A percentile compares a stretch with the other conserved stretches of the same genome.
These are phyloP conservation scores for Hawksworthiomyces lignivorus DNA, from an alignment of 2,329 filamentous ascomycete species.

Conservation along the genomic window DNA sequence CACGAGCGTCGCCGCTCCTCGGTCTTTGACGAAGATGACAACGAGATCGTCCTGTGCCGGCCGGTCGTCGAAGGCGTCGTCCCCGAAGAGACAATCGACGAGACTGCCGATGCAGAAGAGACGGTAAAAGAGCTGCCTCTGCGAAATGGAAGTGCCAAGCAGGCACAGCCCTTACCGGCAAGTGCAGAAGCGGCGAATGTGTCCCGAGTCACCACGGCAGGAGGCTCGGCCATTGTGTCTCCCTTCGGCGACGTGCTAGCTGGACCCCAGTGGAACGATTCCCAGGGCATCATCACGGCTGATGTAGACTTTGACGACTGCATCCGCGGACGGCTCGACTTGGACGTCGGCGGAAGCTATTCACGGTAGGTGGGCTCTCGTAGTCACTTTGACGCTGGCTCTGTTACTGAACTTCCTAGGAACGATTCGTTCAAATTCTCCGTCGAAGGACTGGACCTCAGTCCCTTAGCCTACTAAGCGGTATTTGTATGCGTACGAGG, in stretches of 20 bases:
- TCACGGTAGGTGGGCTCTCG: conserved; percentile 51
- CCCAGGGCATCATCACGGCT: conserved; percentile 56
- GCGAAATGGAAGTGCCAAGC: too few relatives aligned
- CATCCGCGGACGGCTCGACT: conserved; percentile 68
- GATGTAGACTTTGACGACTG: conserved; percentile 88
- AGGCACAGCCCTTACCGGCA: conserved; percentile 7
- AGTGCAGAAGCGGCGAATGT: not conserved
- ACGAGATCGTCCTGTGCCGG: conserved; percentile 34
- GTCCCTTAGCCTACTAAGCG: conserved; percentile 44
- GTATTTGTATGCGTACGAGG: too few relatives aligned
- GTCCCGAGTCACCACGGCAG: conserved; percentile 36
- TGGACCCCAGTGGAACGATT: conserved; percentile 78
- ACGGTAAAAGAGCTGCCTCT: too few relatives aligned
- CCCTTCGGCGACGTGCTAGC: conserved; percentile 73
- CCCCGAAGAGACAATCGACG: not conserved
- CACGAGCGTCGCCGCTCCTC: conserved; percentile 11
- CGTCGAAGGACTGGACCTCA: conserved; percentile 50
- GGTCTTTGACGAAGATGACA: conserved; percentile 27
- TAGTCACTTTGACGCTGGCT: not conserved
- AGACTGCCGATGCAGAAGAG: too few relatives aligned
- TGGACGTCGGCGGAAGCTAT: conserved; percentile 82
- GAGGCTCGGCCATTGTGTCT: conserved; percentile 75
- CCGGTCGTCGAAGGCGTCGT: not conserved
- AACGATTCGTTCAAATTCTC: conserved; percentile 56
- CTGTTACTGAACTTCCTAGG: conserved; percentile 21